Conservation (phyloP, 139 green algal species). For the Coccomyxa sp. region DNA sequence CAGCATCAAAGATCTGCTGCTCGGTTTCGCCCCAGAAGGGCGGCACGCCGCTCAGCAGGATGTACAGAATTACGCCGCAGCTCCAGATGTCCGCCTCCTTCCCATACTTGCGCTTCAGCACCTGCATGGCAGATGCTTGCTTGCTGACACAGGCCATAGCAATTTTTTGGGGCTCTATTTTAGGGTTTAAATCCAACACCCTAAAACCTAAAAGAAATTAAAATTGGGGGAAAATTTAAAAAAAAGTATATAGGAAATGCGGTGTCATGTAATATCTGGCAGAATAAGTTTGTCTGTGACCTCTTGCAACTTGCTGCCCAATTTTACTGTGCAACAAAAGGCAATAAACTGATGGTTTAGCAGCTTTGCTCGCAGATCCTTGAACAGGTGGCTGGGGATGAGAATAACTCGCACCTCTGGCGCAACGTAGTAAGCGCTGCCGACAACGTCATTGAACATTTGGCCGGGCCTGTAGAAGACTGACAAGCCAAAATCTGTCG, state of each 20-base stretch:
- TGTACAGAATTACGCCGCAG: constrained; percentile 95
- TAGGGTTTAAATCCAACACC: no score
- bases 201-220: no score
- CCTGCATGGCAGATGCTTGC: constrained; percentile 8
- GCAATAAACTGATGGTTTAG: no score
- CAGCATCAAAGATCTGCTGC: constrained; percentile 80
- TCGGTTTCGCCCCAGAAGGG: constrained; percentile 92
- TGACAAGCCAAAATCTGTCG: constrained; percentile 92
- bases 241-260: no score
- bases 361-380: no score
- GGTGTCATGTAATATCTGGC: no score
- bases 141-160: background rate
- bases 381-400: background rate
- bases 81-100: constrained; percentile 91
- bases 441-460: constrained; percentile 73
- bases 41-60: constrained; percentile 88
- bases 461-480: constrained; percentile 88
- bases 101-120: constrained; percentile 70
- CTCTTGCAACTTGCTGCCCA: no score
- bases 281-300: no score
- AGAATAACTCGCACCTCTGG: constrained; percentile 56
- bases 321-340: no score
- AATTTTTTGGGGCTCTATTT: background rate
- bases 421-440: constrained; percentile 90
- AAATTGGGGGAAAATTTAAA: no score